Evolutionary conservation across 345 rosid species (phyloP).

Genomic region (Adansonia digitata): DNA sequence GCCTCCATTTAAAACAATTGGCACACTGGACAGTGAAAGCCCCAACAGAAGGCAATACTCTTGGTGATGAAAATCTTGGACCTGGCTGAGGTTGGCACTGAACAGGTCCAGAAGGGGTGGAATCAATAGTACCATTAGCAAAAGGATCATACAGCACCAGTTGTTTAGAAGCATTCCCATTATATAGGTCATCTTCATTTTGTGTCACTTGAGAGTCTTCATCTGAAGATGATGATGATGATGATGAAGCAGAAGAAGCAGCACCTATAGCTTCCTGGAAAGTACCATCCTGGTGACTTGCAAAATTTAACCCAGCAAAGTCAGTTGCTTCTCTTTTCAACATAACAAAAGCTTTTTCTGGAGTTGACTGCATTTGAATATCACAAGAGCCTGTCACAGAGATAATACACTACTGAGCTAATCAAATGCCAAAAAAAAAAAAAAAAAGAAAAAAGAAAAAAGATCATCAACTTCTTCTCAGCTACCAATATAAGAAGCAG

Average conservation of each 20-base stretch:
- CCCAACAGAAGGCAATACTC: conserved; percentile 62
- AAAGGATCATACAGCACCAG: conserved; percentile 58
- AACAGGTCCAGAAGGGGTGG: conserved; percentile 23
- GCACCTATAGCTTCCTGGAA: conserved; percentile 22
- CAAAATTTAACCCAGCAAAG: conserved; percentile 20
- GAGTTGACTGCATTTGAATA: conserved; percentile 40
- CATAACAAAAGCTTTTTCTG: conserved; percentile 26
- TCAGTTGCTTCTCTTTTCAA: conserved; percentile 40
- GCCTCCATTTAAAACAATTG: conserved; percentile 86
- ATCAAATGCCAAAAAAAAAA: background rate
- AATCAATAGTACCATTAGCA: conserved; percentile 29
- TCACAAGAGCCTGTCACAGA: background rate
- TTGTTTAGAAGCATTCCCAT: conserved; percentile 42
- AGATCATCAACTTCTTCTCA: background rate
- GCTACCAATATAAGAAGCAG: background rate
- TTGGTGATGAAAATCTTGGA: conserved; percentile 28
- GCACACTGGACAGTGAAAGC: conserved; percentile 93
- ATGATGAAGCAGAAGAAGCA: conserved; percentile 40
- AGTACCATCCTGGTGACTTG: conserved; percentile 18
- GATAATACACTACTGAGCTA: background rate
- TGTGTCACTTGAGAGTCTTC: conserved; percentile 29
- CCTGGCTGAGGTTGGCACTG: conserved; percentile 19
- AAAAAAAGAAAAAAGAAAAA: no score
- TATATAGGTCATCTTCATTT: conserved; percentile 22
- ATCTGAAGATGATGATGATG: conserved; percentile 32